A percentile compares a stretch with the other conserved stretches of the same genome.
These are phyloP conservation scores for Magnolia officinalis DNA, from an alignment of 164 flowering plant genomes.

Conservation along the genomic window DNA sequence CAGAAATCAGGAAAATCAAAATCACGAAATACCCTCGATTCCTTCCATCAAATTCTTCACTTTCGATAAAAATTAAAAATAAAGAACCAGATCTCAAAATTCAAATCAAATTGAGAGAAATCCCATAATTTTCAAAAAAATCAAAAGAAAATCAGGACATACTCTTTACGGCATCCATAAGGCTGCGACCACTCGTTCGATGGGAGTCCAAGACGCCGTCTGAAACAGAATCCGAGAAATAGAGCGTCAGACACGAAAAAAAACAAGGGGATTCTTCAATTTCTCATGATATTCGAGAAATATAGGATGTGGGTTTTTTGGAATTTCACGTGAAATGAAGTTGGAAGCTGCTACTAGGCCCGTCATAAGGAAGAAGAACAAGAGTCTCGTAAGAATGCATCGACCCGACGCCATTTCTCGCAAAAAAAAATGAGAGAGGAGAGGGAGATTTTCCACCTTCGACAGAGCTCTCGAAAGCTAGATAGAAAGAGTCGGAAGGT, in stretches of 20 bases:
- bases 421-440: not conserved
- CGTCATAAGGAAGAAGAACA: slow-evolving; percentile 21
- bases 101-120: not conserved
- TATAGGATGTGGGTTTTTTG: not conserved
- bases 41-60: not conserved
- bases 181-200: slow-evolving; percentile 36
- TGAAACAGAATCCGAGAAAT: slow-evolving; percentile 13
- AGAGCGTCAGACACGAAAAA: not conserved
- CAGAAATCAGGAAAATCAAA: no score
- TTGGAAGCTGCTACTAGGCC: slow-evolving; percentile 22
- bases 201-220: slow-evolving; percentile 32
- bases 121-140: not conserved
- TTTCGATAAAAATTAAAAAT: not conserved
- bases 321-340: slow-evolving; percentile 40
- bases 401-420: slow-evolving; percentile 17
- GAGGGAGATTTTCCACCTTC: not conserved
- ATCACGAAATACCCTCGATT: no score
- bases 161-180: slow-evolving; percentile 50
- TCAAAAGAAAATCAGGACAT: not conserved
- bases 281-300: not conserved
- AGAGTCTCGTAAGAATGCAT: slow-evolving; percentile 12
- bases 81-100: not conserved
- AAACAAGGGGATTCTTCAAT: not conserved
- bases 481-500: not conserved
- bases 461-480: not conserved